A percentile compares a stretch with the other conserved stretches of the same genome.
phyloP scores from a whole-genome alignment of 1,139 yeast species.

The Taiozyma sp. region DNA sequence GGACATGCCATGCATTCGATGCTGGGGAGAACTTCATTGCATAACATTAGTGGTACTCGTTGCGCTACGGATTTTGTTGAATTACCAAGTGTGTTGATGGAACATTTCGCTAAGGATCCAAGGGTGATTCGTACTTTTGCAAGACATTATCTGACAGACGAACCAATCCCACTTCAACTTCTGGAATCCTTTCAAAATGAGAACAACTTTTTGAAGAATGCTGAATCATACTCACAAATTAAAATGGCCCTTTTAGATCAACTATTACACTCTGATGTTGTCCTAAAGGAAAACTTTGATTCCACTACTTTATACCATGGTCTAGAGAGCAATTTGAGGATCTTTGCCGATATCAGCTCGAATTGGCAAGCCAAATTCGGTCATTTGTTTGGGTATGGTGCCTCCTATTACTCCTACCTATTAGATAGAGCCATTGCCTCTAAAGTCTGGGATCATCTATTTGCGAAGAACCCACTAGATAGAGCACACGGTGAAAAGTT shows the following conservation, averaged over 20 bases:
- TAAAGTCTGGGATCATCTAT: constrained; percentile 74
- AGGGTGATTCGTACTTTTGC: constrained; percentile 74
- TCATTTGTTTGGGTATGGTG: constrained; percentile 90
- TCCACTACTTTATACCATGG: constrained; percentile 61
- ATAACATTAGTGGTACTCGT: constrained; percentile 91
- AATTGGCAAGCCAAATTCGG: constrained; percentile 96
- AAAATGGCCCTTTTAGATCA: constrained; percentile 91
- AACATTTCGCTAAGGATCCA: constrained; percentile 80
- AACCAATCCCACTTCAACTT: constrained; percentile 48
- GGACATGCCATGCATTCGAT: constrained; percentile 99
- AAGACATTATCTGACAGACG: constrained; percentile 65
- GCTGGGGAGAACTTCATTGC: constrained; percentile 87
- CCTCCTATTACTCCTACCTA: constrained; percentile 88
- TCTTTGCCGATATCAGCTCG: constrained; percentile 60
- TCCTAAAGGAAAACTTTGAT: constrained; percentile 35
- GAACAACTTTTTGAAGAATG: constrained; percentile 51
- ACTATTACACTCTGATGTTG: constrained; percentile 57
- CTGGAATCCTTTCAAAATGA: constrained; percentile 49
- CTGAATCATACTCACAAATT: constrained; percentile 83
- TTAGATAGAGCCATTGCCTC: constrained; percentile 93
- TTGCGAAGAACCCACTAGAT: constrained; percentile 64
- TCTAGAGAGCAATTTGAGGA: constrained; percentile 50
- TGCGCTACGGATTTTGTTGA: constrained; percentile 97
- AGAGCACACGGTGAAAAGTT: constrained; percentile 73
- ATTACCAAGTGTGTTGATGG: constrained; percentile 93